phyloP scores from a whole-genome alignment of 2,329 filamentous ascomycete genomes.

The Lachnellula arida region DNA sequence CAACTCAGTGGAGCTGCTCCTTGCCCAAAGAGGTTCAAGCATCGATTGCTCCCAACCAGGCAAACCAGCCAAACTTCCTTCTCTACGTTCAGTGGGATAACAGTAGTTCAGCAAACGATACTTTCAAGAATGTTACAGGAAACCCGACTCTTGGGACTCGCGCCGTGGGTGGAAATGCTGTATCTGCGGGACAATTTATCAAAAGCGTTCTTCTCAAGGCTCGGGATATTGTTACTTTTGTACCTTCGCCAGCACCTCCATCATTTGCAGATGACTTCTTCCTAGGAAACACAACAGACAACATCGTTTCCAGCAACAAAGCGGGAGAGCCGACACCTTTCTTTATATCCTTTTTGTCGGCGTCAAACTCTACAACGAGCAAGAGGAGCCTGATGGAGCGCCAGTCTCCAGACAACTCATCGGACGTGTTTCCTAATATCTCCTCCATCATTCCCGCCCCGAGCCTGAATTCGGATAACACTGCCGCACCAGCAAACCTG shows the following conservation, averaged over 20 bases:
- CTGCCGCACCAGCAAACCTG: constrained; percentile 65
- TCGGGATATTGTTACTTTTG: constrained; percentile 36
- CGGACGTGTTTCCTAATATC: constrained; percentile 36
- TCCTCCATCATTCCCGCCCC: constrained; percentile 59
- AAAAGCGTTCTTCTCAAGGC: constrained; percentile 26
- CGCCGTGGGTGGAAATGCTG: constrained; percentile 25
- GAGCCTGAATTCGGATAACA: constrained; percentile 60
- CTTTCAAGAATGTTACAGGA: constrained; percentile 36
- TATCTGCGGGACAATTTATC: constrained; percentile 32
- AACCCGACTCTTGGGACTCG: constrained; percentile 24
- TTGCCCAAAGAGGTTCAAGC: constrained; percentile 73
- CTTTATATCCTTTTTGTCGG: constrained; percentile 68
- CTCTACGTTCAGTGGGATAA: constrained; percentile 73
- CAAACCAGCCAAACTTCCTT: constrained; percentile 72
- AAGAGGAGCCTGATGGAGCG: constrained; percentile 17
- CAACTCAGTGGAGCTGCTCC: constrained; percentile 80
- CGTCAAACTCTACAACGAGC: constrained; percentile 34
- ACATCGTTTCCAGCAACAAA: constrained; percentile 60
- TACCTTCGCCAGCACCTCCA: constrained; percentile 43
- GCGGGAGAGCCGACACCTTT: constrained; percentile 85
- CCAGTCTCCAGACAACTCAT: constrained; percentile 12
- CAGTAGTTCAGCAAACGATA: constrained; percentile 41
- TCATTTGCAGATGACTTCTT: constrained; percentile 65
- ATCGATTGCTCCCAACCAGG: constrained; percentile 55
- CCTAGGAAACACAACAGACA: constrained; percentile 80